Evolutionary conservation across 345 rosid genomes (phyloP).

Genomic region (Hirschfeldia incana): DNA sequence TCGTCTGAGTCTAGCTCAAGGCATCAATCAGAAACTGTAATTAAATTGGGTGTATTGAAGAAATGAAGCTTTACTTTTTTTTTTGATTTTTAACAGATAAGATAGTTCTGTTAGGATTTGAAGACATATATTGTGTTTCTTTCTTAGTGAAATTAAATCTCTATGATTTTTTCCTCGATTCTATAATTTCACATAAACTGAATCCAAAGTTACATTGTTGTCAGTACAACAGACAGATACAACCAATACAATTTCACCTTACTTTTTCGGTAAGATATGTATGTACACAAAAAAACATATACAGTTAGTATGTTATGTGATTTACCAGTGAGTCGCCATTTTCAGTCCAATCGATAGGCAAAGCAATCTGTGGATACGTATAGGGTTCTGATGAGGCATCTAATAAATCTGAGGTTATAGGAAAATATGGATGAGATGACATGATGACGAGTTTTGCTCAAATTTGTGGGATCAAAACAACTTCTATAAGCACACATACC

Average conservation of each 20-base stretch:
- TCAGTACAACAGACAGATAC: neutral
- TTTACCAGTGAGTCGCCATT: neutral
- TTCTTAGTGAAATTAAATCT: slow-evolving; percentile 3
- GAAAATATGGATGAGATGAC: neutral
- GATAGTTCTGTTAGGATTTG: neutral
- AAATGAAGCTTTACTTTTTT: neutral
- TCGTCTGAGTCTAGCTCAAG: slow-evolving; percentile 41
- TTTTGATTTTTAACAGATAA: slow-evolving; percentile 8
- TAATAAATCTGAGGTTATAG: neutral
- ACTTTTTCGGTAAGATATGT: neutral
- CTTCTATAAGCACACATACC: too few species aligned
- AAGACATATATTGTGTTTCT: neutral
- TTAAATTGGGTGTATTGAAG: neutral
- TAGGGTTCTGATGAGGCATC: neutral
- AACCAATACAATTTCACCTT: neutral
- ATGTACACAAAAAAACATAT: neutral
- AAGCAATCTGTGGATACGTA: too few species aligned
- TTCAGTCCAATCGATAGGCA: neutral
- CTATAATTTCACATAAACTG: neutral
- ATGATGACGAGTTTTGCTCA: neutral
- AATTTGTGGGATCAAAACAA: too few species aligned
- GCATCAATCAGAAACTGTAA: slow-evolving; percentile 12
- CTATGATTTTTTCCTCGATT: neutral
- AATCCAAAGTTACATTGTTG: neutral
- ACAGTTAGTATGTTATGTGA: neutral